phyloP scores from a whole-genome alignment of 805 yeast genomes.

The Starmerella vaccinii region DNA sequence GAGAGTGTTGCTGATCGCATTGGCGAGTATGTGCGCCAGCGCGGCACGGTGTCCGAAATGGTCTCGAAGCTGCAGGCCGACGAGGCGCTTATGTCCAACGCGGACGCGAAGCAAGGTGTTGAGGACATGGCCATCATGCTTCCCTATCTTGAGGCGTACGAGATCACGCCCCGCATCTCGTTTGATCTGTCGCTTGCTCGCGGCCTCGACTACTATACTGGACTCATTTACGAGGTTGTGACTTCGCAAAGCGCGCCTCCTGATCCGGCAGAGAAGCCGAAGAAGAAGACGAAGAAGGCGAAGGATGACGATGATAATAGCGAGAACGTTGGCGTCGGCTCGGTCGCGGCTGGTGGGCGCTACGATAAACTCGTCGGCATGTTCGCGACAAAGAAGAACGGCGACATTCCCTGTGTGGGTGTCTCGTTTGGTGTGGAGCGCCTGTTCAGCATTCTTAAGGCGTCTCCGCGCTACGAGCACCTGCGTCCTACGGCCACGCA shows the following conservation, averaged over 20 bases:
- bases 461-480: constrained; percentile 53
- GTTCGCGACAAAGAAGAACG: constrained; percentile 73
- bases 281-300: constrained; percentile 31
- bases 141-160: constrained; percentile 73
- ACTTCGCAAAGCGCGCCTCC: constrained; percentile 97
- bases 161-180: constrained; percentile 46
- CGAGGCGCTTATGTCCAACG: constrained; percentile 49
- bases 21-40: constrained; percentile 80
- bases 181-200: constrained; percentile 93
- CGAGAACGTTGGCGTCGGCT: constrained; percentile 95
- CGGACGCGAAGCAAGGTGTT: constrained; percentile 68
- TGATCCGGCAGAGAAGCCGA: constrained; percentile 44
- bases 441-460: constrained; percentile 77
- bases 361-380: constrained; percentile 93
- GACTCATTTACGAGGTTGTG: constrained; percentile 92
- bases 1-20: constrained; percentile 88
- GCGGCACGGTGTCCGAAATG: constrained; percentile 44
- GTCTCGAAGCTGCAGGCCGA: constrained; percentile 47
- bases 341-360: constrained; percentile 98
- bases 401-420: constrained; percentile 92
- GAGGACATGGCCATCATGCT: constrained; percentile 67
- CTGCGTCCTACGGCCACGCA: constrained; percentile 82
- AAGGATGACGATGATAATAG: constrained; percentile 76
- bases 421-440: constrained; percentile 95
- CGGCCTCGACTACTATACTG: constrained; percentile 96